These are phyloP conservation scores for Pichia rugopelliculosa DNA, from an alignment of 805 yeast genomes.

Conservation along the genomic window DNA sequence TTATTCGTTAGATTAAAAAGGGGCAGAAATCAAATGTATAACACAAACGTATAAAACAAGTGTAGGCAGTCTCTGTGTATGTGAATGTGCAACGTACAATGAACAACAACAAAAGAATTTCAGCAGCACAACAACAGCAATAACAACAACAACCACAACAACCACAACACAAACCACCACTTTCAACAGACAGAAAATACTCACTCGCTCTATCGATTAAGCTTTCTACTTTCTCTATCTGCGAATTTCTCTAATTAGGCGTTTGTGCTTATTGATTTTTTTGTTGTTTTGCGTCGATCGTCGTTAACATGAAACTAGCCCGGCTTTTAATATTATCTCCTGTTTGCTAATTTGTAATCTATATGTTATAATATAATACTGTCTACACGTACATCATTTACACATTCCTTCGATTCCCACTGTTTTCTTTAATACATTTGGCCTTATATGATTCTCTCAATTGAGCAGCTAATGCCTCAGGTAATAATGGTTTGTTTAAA, in stretches of 20 bases:
- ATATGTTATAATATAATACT: too few relatives aligned
- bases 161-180: neutral
- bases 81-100: neutral
- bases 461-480: constrained; percentile 35
- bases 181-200: too few relatives aligned
- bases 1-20: neutral
- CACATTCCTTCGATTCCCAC: neutral
- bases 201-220: neutral
- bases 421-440: neutral
- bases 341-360: neutral
- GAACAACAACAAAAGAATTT: too few relatives aligned
- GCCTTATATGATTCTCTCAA: constrained; percentile 17
- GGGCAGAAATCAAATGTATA: neutral
- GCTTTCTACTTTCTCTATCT: too few relatives aligned
- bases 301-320: neutral
- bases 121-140: too few relatives aligned
- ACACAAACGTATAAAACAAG: neutral
- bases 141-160: neutral
- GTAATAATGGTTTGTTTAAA: constrained; percentile 46
- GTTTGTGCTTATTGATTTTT: neutral
- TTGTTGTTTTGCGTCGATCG: neutral
- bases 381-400: neutral
- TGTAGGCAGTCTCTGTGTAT: neutral
- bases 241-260: neutral
- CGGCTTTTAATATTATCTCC: neutral